Conservation (phyloP, 192 early-diverging fungal genomes). For the Rhizoclosmatium globosum region DNA sequence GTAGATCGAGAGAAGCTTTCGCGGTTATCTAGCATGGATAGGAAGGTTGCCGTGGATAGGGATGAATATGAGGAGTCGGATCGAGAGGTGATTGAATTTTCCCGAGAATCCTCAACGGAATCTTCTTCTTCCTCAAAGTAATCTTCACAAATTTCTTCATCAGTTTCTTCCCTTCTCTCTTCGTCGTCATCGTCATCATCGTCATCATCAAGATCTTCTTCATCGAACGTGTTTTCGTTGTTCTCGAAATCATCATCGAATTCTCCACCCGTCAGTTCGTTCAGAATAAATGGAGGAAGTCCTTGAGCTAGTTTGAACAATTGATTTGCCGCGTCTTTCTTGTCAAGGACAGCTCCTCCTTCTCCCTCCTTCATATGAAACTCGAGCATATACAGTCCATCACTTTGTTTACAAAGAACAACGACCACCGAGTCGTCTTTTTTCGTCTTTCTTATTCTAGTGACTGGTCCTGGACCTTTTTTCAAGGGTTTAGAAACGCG, state of each 20-base stretch:
- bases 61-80: constrained; percentile 37
- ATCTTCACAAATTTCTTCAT: no score
- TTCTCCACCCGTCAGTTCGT: constrained; percentile 6
- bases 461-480: constrained; percentile 62
- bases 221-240: constrained; percentile 22
- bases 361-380: constrained; percentile 53
- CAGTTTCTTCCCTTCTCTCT: neutral
- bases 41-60: constrained; percentile 40
- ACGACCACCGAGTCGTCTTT: constrained; percentile 59
- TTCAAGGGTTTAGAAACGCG: neutral
- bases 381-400: constrained; percentile 66
- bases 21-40: constrained; percentile 27
- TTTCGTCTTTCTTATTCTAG: constrained; percentile 48
- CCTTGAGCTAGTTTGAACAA: constrained; percentile 19
- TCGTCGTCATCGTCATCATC: constrained; percentile 6
- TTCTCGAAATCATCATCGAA: neutral
- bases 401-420: constrained; percentile 63
- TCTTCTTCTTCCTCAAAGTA: constrained; percentile 2
- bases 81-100: constrained; percentile 10
- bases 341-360: neutral
- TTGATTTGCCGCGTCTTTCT: constrained; percentile 27
- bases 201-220: constrained; percentile 32
- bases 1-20: constrained; percentile 2
- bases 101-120: neutral
- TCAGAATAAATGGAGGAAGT: constrained; percentile 22